A percentile compares a stretch with the other conserved stretches of the same genome.
phyloP scores from a whole-genome alignment of 1,139 yeast species.

The Eremothecium sinecaudum region DNA sequence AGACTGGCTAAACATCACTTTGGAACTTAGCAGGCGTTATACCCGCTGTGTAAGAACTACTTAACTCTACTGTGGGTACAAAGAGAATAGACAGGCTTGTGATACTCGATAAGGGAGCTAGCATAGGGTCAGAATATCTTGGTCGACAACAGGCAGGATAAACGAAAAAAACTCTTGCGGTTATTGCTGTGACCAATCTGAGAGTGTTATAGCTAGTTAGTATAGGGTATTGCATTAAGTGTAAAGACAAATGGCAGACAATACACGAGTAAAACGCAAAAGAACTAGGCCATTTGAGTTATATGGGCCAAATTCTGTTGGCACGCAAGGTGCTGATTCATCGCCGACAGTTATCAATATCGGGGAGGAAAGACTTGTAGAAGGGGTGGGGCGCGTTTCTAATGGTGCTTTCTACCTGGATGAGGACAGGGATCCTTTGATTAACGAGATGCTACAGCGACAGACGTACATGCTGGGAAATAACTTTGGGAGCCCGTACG shows the following conservation, averaged over 20 bases:
- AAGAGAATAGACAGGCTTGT: no score
- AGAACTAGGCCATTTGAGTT: slow-evolving; percentile 12
- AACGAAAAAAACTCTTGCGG: no score
- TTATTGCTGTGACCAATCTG: no score
- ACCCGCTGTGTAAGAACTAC: no score
- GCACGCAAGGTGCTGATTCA: neutral
- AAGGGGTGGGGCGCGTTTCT: slow-evolving; percentile 7
- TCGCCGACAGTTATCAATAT: slow-evolving; percentile 1
- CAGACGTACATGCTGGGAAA: slow-evolving; percentile 18
- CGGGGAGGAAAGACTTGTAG: slow-evolving; percentile 6
- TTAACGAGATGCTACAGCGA: slow-evolving; percentile 22
- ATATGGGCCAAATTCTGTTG: slow-evolving; percentile 5
- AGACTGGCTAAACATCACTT: no score
- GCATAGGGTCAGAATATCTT: no score
- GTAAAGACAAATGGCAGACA: slow-evolving; percentile 10
- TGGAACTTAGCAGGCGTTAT: no score
- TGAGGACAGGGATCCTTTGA: slow-evolving; percentile 11
- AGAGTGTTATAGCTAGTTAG: no score
- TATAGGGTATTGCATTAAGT: neutral
- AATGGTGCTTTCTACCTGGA: slow-evolving; percentile 8
- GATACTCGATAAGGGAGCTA: no score
- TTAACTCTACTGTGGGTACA: no score
- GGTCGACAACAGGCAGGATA: no score
- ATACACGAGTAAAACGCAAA: slow-evolving; percentile 13
- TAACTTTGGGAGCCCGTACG: slow-evolving; percentile 8